Evolutionary conservation across 139 green algal genomes (phyloP).

Genomic region (Chlamydomonas sphaeroides): DNA sequence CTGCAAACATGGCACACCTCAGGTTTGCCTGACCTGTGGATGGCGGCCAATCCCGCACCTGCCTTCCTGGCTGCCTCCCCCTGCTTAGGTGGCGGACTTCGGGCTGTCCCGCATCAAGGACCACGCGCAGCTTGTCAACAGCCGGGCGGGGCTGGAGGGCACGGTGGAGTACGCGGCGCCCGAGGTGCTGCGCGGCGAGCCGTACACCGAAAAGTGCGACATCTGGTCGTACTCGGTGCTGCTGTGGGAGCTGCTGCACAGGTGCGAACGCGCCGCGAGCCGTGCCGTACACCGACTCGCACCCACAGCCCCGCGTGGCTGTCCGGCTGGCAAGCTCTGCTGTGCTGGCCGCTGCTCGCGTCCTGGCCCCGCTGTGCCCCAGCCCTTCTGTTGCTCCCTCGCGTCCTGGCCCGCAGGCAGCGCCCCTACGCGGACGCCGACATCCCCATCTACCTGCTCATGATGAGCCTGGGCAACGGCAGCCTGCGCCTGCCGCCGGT

Average conservation of each 20-base stretch:
- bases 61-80: too few relatives aligned
- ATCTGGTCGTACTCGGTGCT: constrained; percentile 65
- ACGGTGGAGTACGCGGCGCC: constrained; percentile 73
- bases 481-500: constrained; percentile 47
- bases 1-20: too few relatives aligned
- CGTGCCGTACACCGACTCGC: too few relatives aligned
- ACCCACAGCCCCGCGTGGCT: too few relatives aligned
- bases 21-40: too few relatives aligned
- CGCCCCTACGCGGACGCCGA: constrained; percentile 65
- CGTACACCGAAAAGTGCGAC: constrained; percentile 67
- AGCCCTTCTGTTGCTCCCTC: too few relatives aligned
- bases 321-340: too few relatives aligned
- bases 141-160: constrained; percentile 54
- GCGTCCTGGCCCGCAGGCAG: constrained; percentile 60
- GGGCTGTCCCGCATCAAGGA: constrained; percentile 68
- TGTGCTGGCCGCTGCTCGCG: too few relatives aligned
- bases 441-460: constrained; percentile 60
- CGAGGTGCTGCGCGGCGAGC: constrained; percentile 71
- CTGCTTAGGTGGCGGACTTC: constrained; percentile 66
- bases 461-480: constrained; percentile 63
- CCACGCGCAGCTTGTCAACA: constrained; percentile 59
- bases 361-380: too few relatives aligned
- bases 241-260: constrained; percentile 69
- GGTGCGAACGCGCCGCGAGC: too few relatives aligned
- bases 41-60: too few relatives aligned